A percentile compares a stretch with the other conserved stretches of the same genome.
phyloP scores from a whole-genome alignment of 2,329 filamentous ascomycete genomes.

The Thielaviopsis cerberus region DNA sequence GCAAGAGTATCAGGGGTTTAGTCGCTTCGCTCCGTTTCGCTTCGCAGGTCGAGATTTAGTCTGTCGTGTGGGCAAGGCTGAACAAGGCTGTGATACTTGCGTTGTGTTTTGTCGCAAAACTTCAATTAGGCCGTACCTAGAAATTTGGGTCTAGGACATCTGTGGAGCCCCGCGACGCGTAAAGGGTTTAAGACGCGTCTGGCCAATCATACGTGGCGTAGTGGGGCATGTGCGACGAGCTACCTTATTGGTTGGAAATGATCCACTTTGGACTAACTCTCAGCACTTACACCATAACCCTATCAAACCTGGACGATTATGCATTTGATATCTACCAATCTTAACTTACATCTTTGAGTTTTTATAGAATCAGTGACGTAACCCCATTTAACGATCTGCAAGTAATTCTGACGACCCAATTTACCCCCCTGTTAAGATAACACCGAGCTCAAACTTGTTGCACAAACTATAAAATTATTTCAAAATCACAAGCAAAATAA shows the following conservation, averaged over 20 bases:
- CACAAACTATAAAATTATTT: not conserved
- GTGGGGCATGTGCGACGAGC: not conserved
- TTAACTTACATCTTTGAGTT: not conserved
- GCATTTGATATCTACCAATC: not conserved
- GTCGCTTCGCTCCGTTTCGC: not conserved
- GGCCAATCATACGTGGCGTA: conserved; percentile 2
- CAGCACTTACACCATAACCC: not conserved
- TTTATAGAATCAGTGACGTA: too few species aligned
- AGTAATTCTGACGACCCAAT: too few species aligned
- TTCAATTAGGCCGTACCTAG: too few species aligned
- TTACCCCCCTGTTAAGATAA: too few species aligned
- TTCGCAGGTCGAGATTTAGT: too few species aligned
- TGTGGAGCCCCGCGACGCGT: conserved; percentile 8
- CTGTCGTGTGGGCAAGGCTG: too few species aligned
- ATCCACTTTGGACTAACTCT: not conserved
- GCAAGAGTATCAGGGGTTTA: not conserved
- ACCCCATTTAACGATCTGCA: too few species aligned
- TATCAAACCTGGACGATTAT: not conserved
- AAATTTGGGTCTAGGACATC: not conserved
- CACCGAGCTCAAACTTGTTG: too few species aligned
- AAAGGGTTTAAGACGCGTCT: conserved; percentile 7
- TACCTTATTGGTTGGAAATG: not conserved
- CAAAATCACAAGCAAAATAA: not conserved
- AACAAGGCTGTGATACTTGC: too few species aligned
- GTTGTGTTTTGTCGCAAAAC: too few species aligned